A percentile compares a stretch with the other conserved stretches of the same genome.
These are phyloP conservation scores for Saccharomyces hybrid DNA, from an alignment of 1,139 yeast species.

Conservation along the genomic window DNA sequence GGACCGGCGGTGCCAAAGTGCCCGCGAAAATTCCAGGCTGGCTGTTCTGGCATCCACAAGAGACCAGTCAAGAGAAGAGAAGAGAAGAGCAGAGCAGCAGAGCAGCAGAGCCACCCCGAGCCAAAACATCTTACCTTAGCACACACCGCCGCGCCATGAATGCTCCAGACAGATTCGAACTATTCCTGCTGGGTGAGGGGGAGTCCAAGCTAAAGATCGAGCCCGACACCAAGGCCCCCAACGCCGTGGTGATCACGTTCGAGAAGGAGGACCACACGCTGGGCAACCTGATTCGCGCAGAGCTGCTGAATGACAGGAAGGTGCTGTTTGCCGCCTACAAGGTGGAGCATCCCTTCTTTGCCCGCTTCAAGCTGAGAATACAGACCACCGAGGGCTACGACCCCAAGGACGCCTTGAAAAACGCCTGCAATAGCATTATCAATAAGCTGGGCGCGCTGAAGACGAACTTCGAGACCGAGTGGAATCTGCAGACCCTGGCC, in stretches of 20 bases:
- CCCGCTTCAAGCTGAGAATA: constrained; percentile 84
- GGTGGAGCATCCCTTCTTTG: constrained; percentile 94
- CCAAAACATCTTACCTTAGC: not conserved
- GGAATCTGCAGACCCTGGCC: constrained; percentile 81
- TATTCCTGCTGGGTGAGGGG: constrained; percentile 92
- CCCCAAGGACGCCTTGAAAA: constrained; percentile 82
- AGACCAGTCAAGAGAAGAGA: not conserved
- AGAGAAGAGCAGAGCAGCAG: not conserved
- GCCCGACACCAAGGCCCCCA: constrained; percentile 92
- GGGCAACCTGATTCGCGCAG: constrained; percentile 82
- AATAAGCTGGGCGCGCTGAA: constrained; percentile 68
- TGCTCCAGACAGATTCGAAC: constrained; percentile 98
- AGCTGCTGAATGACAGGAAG: constrained; percentile 72
- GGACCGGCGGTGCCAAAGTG: not conserved
- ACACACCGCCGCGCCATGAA: constrained; percentile 46
- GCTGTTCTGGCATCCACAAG: not conserved
- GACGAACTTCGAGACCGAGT: constrained; percentile 78
- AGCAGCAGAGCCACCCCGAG: not conserved
- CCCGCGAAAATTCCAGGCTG: not conserved
- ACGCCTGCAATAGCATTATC: constrained; percentile 79
- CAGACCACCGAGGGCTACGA: constrained; percentile 94
- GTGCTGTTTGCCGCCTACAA: constrained; percentile 95
- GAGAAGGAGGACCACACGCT: constrained; percentile 97
- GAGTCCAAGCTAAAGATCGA: constrained; percentile 82
- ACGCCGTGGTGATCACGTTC: constrained; percentile 84